A percentile compares a stretch with the other conserved stretches of the same genome.
Conservation (phyloP, 129 eudicot species). For the Arctium minus region DNA sequence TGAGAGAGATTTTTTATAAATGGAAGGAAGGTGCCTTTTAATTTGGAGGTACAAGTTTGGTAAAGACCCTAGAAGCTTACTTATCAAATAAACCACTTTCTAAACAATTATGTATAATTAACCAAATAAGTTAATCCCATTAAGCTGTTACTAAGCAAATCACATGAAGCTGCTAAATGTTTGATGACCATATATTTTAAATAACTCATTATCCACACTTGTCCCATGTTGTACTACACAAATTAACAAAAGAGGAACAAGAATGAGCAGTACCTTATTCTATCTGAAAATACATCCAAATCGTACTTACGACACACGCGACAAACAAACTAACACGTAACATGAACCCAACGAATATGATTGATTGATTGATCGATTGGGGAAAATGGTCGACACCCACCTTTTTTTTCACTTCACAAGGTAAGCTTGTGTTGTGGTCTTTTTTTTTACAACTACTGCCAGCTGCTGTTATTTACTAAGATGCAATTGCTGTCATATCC, state of each 20-base stretch:
- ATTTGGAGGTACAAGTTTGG: no score
- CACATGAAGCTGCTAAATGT: no score
- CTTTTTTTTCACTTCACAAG: constrained; percentile 4
- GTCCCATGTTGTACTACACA: not conserved
- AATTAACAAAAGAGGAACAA: constrained; percentile 13
- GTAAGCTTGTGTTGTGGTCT: constrained; percentile 2
- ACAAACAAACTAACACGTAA: constrained; percentile 6
- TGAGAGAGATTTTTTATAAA: no score
- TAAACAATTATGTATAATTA: no score
- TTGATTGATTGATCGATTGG: not conserved
- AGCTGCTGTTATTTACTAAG: constrained; percentile 23
- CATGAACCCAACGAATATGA: not conserved
- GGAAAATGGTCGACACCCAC: constrained; percentile 13
- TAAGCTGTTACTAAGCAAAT: no score
- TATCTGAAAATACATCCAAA: constrained; percentile 24
- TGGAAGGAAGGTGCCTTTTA: no score
- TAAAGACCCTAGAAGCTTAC: no score
- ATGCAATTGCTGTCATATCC: constrained; percentile 42
- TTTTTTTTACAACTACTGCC: not conserved
- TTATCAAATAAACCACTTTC: no score
- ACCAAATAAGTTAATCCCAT: no score
- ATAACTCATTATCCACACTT: not conserved
- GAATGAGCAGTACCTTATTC: constrained; percentile 21
- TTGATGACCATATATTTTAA: not conserved
- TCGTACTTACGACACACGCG: not conserved